Evolutionary conservation across 2,329 filamentous ascomycete genomes (phyloP).

Genomic region (Capronia americana): DNA sequence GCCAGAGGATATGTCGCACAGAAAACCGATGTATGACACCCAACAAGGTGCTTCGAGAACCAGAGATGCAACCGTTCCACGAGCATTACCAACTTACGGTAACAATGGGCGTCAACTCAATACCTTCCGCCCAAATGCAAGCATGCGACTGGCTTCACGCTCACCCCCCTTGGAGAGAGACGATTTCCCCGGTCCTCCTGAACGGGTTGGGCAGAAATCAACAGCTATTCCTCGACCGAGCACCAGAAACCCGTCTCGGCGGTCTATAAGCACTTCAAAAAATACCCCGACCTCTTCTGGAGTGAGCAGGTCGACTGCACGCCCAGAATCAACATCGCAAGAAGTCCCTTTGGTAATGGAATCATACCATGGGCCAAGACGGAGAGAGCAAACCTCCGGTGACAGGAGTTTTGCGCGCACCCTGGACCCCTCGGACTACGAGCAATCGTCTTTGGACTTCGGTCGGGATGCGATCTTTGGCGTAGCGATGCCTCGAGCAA

Average conservation of each 20-base stretch:
- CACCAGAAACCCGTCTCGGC: conserved; percentile 12
- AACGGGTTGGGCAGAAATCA: conserved; percentile 21
- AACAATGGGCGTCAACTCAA: conserved; percentile 20
- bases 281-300: conserved; percentile 1
- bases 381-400: conserved; percentile 3
- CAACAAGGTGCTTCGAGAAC: conserved; percentile 31
- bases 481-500: conserved; percentile 31
- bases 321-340: conserved; percentile 22
- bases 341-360: conserved; percentile 34
- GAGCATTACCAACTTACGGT: conserved; percentile 16
- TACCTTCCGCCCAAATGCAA: conserved; percentile 3
- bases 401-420: conserved; percentile 12
- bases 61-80: conserved; percentile 36
- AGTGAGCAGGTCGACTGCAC: conserved; percentile 6
- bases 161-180: conserved; percentile 18
- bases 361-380: conserved; percentile 3
- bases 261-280: conserved; percentile 10
- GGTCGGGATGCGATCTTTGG: conserved; percentile 35
- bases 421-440: conserved; percentile 7
- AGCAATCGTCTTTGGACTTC: conserved; percentile 28
- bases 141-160: conserved; percentile 13
- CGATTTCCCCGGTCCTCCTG: conserved; percentile 7
- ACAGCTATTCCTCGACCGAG: conserved; percentile 24
- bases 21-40: conserved; percentile 31
- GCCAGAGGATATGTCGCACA: conserved; percentile 31